A percentile compares a stretch with the other conserved stretches of the same genome.
Conservation (phyloP, 805 yeast species). For the Ogataea methanolica region DNA sequence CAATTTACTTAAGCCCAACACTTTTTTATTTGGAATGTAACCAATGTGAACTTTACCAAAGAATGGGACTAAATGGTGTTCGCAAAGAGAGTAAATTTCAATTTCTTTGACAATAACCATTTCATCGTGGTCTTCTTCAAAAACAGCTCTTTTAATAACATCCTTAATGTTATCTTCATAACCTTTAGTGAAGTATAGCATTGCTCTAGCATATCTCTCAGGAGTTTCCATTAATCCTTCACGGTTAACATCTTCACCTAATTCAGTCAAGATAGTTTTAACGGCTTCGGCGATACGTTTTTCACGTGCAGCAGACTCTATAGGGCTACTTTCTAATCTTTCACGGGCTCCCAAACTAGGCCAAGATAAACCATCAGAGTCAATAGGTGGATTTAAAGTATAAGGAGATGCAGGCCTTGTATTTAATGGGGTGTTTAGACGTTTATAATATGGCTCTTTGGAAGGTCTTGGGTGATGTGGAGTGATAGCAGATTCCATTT, state of each 20-base stretch:
- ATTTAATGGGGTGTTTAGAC: conserved; percentile 53
- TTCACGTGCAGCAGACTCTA: conserved; percentile 63
- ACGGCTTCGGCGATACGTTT: conserved; percentile 82
- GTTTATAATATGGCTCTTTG: conserved; percentile 32
- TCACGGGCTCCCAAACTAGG: conserved; percentile 82
- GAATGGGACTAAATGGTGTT: conserved; percentile 97
- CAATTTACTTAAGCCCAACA: conserved; percentile 85
- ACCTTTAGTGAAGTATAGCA: conserved; percentile 93
- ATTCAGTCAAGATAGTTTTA: conserved; percentile 64
- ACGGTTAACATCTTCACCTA: conserved; percentile 87
- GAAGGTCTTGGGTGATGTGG: conserved; percentile 27
- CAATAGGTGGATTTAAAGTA: conserved; percentile 80
- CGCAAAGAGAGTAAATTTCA: conserved; percentile 88
- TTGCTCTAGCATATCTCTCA: conserved; percentile 92
- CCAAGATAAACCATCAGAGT: conserved; percentile 90
- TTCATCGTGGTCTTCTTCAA: conserved; percentile 97
- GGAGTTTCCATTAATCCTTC: conserved; percentile 95
- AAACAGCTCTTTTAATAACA: conserved; percentile 90
- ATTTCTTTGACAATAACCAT: conserved; percentile 98
- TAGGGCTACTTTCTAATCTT: conserved; percentile 65
- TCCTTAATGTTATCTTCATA: conserved; percentile 91
- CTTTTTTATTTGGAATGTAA: conserved; percentile 93
- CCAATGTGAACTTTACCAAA: conserved; percentile 97
- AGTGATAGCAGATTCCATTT: conserved; percentile 2
- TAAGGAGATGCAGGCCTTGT: conserved; percentile 81